Evolutionary conservation across 768 basidiomycete genomes (phyloP), one percentile per base, ranked within the genome.

Genomic region (Gloeophyllum trabeum): DNA sequence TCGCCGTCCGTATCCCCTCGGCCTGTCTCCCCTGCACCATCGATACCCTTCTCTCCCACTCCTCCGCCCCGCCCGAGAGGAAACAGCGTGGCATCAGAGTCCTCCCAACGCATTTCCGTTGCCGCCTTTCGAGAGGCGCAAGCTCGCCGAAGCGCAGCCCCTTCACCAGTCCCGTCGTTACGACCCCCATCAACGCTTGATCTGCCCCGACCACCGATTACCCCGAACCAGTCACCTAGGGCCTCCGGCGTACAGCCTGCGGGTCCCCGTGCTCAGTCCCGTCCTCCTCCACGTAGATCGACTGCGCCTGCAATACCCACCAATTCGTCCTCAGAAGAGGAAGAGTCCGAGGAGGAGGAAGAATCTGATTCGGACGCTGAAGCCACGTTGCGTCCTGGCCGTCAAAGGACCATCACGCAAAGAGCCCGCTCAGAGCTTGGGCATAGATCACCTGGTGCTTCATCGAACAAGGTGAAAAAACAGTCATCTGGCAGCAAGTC

Each of bases 121-220:
- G 85, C 82, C 2, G 85, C 85, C 2, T 88, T 88, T 54, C 74
- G 81, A 42, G 84, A 87, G 63, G 81, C 73, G 16, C 81, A 84
- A 43, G 79, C 82, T 3, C 64, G 82, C 32, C 67, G 79, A 38
- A 78, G 77, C 48, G 58, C 66, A 21, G 67, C 79, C 10, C 73
- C 70, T 41, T 82, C 80, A 0, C 81, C 82, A 6, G 66, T 60
- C 0, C 71, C 78, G 23, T 73, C 65, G 25, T 65, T 64, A 49
- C 66, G 61, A 36, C 70, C 64, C 7, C 64, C 65, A 23, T 65
- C 61, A 3, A 39, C 53, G 14, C 44, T 53, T 26, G 61, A 62
- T 30, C 56, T 53, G 4, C 51, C 60, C 25, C 59, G 61, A 37
- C 36, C 36, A 10, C 36, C 28, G 10, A 30, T 30, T 30, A 10